phyloP scores from a whole-genome alignment of 495 filamentous ascomycete genomes.

The Neurospora pannonica region DNA sequence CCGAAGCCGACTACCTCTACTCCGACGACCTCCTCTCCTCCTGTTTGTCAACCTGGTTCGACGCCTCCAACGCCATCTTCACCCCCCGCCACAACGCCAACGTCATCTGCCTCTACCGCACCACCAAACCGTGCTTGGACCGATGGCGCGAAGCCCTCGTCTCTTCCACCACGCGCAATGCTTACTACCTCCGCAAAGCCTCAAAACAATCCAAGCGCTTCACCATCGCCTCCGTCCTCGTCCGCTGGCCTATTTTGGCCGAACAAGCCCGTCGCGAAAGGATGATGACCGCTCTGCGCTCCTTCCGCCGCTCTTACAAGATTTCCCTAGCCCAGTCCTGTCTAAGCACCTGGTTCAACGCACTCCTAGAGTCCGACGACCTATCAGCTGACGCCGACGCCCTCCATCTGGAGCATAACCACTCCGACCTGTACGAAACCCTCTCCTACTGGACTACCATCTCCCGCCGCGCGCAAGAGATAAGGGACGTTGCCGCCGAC shows the following conservation, averaged over 20 bases:
- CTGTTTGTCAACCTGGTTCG: constrained; percentile 7
- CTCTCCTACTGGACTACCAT: constrained; percentile 17
- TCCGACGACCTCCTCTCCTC: constrained; percentile 12
- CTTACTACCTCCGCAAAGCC: constrained; percentile 6
- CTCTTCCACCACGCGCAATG: neutral
- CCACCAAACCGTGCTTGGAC: constrained; percentile 15
- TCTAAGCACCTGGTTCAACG: constrained; percentile 13
- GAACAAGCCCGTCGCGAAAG: constrained; percentile 11
- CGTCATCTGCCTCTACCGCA: constrained; percentile 19
- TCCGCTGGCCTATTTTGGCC: constrained; percentile 17
- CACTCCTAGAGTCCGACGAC: constrained; percentile 8
- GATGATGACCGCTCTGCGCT: constrained; percentile 14
- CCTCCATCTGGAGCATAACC: constrained; percentile 11
- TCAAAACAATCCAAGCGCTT: constrained; percentile 2
- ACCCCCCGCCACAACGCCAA: constrained; percentile 14
- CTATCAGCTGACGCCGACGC: constrained; percentile 8
- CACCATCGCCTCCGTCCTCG: constrained; percentile 12
- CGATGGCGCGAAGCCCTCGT: constrained; percentile 14
- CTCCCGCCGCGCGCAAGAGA: constrained; percentile 1
- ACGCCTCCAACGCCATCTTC: constrained; percentile 18
- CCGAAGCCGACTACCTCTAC: constrained; percentile 11
- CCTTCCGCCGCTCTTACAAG: constrained; percentile 22
- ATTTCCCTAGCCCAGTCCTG: constrained; percentile 13
- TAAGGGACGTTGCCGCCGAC: constrained; percentile 15
- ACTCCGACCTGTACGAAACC: constrained; percentile 15